Percentiles rank a stretch among this genome's conserved stretches.
Conservation (phyloP, 2,329 filamentous ascomycete genomes). For the Xenosphaeropsis pyriputrescens region DNA sequence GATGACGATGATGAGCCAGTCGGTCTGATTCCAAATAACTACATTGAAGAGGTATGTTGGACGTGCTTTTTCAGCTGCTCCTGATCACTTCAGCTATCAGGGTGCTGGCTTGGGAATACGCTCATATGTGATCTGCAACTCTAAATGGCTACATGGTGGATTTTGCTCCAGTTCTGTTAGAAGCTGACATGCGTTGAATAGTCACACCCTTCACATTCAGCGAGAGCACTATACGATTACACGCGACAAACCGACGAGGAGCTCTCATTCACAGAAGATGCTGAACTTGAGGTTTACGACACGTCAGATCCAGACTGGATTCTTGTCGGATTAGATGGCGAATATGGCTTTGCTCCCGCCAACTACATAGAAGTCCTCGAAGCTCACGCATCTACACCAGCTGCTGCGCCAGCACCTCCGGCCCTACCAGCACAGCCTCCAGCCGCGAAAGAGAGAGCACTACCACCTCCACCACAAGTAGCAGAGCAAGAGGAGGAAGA, state of each 20-base stretch:
- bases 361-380: conserved; percentile 77
- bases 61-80: no score
- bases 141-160: no score
- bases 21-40: conserved; percentile 69
- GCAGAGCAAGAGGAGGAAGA: conserved; percentile 12
- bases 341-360: conserved; percentile 87
- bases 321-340: conserved; percentile 66
- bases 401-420: conserved; percentile 17
- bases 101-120: not conserved
- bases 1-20: conserved; percentile 21
- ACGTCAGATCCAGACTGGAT: conserved; percentile 93
- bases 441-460: conserved; percentile 20
- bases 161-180: not conserved
- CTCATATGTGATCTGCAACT: not conserved
- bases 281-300: conserved; percentile 72
- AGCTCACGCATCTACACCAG: conserved; percentile 18
- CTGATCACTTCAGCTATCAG: not conserved
- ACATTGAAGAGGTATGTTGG: conserved; percentile 70
- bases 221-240: conserved; percentile 96
- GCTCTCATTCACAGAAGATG: conserved; percentile 86
- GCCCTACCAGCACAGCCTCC: conserved; percentile 24
- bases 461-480: not conserved
- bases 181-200: conserved; percentile 17
- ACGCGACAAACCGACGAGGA: conserved; percentile 95
- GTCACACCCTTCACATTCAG: conserved; percentile 52